Base-by-base conservation (phyloP, 805 yeast genomes). In the Wickerhamiella dianesei region DNA sequence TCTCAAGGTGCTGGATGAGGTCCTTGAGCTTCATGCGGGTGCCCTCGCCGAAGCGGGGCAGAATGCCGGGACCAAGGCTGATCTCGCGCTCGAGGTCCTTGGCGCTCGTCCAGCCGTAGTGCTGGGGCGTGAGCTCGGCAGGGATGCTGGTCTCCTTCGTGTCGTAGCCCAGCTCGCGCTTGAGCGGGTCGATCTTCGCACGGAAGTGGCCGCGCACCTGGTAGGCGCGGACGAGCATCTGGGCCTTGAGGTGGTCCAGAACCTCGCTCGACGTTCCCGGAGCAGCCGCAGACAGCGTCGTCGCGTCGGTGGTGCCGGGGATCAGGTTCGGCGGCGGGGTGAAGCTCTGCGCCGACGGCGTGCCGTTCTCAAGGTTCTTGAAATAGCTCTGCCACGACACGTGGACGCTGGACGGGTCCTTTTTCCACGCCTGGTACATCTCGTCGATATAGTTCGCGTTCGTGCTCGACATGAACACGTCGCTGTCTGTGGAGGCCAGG, bases 131-230 rank as follows among this genome's bases (percentile, higher is more conserved):
- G 63, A 92, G 74, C 69, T 92, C 98, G 61, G 74, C 79, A 53
- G 98, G 96, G 50, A 51, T 52, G 12, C 62, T 53, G 50, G 67
- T 59, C 37, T 47, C 53, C 47, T 57, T 48, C 37, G 55, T 55
- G 12, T 76, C 76, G 59, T 77, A 83, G 57, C 92, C 96, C 62
- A 79, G 84, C 17, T 88, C 77, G 60, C 89, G 82, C 35, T 82
- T 89, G 61, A 92, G 72, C n/a, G 99, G 99, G 67, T 92, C 99
- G 52, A 87, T 80, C 58, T 79, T 81, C 41, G 97, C 96, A 71
- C 84, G 85, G 66, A 80, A 82, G 67, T 92, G 99, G 56, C 98
- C 99, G 68, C 97, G 80, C 45, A 92, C 98, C 72, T 92, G 98
- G 70, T 88, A 92, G 25, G 98, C 98, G 67, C 99, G 83, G 53